Evolutionary conservation across 2,329 filamentous ascomycete genomes (phyloP).

Genomic region (Neophaeococcomyces aloes): DNA sequence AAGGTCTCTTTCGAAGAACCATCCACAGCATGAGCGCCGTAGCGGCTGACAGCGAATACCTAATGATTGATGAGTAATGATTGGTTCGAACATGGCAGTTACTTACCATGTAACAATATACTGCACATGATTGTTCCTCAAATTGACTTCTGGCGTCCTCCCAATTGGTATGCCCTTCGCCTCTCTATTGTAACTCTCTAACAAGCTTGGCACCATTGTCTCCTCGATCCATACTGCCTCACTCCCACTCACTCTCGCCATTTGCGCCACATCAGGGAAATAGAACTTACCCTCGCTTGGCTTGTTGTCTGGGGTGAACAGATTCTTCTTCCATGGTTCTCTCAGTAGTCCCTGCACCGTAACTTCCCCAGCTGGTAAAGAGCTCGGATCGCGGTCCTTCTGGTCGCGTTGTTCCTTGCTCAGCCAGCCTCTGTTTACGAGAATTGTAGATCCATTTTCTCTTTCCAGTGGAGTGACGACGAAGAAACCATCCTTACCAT

Average conservation of each 20-base stretch:
- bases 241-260: conserved; percentile 71
- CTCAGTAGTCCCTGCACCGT: conserved; percentile 73
- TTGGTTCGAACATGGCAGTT: conserved; percentile 4
- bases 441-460: conserved; percentile 54
- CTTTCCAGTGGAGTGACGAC: conserved; percentile 87
- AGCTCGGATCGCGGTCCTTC: conserved; percentile 46
- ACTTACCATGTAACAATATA: conserved; percentile 97
- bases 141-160: conserved; percentile 74
- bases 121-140: conserved; percentile 93
- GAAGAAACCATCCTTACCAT: conserved; percentile 81
- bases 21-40: conserved; percentile 96
- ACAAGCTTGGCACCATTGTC: conserved; percentile 77
- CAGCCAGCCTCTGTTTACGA: conserved; percentile 91
- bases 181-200: conserved; percentile 65
- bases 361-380: conserved; percentile 60
- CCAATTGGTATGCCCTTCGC: conserved; percentile 81
- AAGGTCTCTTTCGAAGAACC: conserved; percentile 77
- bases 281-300: conserved; percentile 81
- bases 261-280: conserved; percentile 86
- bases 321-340: conserved; percentile 92
- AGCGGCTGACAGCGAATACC: conserved; percentile 75
- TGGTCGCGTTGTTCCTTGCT: conserved; percentile 61
- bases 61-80: conserved; percentile 32
- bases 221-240: conserved; percentile 92
- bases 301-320: conserved; percentile 86